Evolutionary conservation across 78 protist genomes (phyloP).

Genomic region (Diacronema lutheri): DNA sequence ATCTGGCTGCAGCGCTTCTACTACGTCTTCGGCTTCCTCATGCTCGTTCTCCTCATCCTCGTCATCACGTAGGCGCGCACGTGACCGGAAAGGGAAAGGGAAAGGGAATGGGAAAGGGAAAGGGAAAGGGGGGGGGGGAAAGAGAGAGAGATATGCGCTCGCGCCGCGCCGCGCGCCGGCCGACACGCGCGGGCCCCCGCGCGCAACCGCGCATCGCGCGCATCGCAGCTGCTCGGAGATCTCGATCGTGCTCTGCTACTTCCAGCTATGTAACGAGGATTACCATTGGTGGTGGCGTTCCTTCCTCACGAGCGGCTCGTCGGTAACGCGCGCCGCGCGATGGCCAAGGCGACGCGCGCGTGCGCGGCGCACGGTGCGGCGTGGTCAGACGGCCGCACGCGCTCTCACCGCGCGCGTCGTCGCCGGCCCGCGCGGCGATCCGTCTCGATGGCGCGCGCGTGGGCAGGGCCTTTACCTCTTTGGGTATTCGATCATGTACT

Average conservation of each 20-base stretch:
- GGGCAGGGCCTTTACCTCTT: constrained; percentile 33
- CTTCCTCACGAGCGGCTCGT: neutral
- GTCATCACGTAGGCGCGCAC: neutral
- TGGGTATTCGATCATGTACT: constrained; percentile 56
- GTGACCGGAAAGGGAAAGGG: too few relatives aligned
- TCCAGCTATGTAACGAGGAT: neutral
- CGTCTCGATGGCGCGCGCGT: too few relatives aligned
- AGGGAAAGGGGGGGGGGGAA: too few relatives aligned
- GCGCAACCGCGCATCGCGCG: constrained; percentile 77
- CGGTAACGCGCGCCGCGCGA: neutral
- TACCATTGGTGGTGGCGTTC: neutral
- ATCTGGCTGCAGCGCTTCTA: constrained; percentile 55
- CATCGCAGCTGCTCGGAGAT: neutral
- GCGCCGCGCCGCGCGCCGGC: too few relatives aligned
- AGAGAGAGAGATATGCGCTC: too few relatives aligned
- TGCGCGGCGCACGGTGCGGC: too few relatives aligned
- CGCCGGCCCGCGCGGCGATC: too few relatives aligned
- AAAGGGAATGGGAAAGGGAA: too few relatives aligned
- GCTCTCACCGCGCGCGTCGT: too few relatives aligned
- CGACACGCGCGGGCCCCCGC: too few relatives aligned
- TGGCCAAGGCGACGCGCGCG: too few relatives aligned
- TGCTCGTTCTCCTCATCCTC: neutral
- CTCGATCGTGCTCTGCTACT: neutral
- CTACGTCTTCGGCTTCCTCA: constrained; percentile 61
- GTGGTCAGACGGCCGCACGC: too few relatives aligned